Percentiles rank a stretch among this genome's conserved stretches.
Evolutionary conservation across 805 yeast genomes (phyloP).

Genomic region (Candida maris): DNA sequence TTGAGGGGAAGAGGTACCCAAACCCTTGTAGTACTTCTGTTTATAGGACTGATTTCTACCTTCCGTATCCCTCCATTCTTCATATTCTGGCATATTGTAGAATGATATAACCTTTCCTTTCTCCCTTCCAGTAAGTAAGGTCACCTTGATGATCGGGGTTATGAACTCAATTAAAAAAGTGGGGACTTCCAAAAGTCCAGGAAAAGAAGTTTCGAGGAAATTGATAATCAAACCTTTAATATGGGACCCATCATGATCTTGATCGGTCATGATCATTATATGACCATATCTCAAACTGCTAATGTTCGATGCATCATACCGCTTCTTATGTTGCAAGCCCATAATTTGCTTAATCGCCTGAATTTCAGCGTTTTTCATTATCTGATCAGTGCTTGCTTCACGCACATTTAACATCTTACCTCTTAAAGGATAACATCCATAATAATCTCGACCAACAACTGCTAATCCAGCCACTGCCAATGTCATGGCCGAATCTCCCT

Average conservation of each 20-base stretch:
- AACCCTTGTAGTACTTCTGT: conserved; percentile 95
- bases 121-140: conserved; percentile 59
- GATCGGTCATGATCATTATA: conserved; percentile 99
- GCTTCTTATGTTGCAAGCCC: conserved; percentile 90
- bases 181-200: conserved; percentile 85
- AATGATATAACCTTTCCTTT: conserved; percentile 61
- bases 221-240: conserved; percentile 94
- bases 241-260: conserved; percentile 98
- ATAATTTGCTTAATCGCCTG: conserved; percentile 93
- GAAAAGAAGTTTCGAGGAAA: conserved; percentile 89
- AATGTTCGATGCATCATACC: conserved; percentile 58
- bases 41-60: conserved; percentile 76
- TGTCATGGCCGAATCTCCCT: conserved; percentile 94
- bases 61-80: conserved; percentile 84
- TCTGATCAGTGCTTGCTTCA: conserved; percentile 95
- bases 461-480: conserved; percentile 91
- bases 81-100: conserved; percentile 94
- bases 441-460: conserved; percentile 91
- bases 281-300: conserved; percentile 87
- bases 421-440: conserved; percentile 92
- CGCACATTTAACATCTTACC: conserved; percentile 95
- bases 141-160: conserved; percentile 93
- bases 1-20: conserved; percentile 85
- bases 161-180: conserved; percentile 92
- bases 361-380: conserved; percentile 88